Conservation (phyloP, 352 stramenopile genomes). For the Vaucheria bursata region DNA sequence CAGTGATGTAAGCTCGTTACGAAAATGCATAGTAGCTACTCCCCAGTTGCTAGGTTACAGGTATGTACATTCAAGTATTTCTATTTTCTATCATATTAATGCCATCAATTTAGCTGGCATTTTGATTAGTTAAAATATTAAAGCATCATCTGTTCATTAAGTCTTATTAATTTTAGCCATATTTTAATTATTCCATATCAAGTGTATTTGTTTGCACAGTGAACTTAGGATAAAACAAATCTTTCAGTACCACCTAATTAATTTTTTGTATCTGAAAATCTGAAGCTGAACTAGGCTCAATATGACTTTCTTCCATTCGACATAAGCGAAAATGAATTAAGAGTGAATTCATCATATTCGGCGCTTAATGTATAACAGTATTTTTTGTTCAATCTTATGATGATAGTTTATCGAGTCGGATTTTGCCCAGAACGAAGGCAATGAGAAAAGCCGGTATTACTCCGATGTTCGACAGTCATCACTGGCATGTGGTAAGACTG, state of each 20-base stretch:
- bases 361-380: not conserved
- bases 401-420: constrained; percentile 16
- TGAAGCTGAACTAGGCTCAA: not conserved
- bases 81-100: not conserved
- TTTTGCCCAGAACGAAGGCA: constrained; percentile 19
- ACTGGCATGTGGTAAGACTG: constrained; percentile 10
- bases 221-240: not conserved
- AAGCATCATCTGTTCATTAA: not conserved
- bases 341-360: no score
- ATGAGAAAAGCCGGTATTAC: constrained; percentile 2
- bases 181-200: not conserved
- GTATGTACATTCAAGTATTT: not conserved
- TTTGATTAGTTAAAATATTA: not conserved
- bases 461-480: not conserved
- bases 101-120: not conserved
- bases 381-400: not conserved
- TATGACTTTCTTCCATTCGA: not conserved
- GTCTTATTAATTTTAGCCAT: not conserved
- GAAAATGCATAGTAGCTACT: constrained; percentile 9
- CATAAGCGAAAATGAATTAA: not conserved
- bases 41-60: constrained; percentile 34
- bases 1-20: constrained; percentile 7
- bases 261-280: no score
- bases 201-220: no score
- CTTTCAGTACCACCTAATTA: no score